Percentiles rank a stretch among this genome's conserved stretches.
phyloP scores from a whole-genome alignment of 441 rosid genomes.

The Aleurites moluccanus region DNA sequence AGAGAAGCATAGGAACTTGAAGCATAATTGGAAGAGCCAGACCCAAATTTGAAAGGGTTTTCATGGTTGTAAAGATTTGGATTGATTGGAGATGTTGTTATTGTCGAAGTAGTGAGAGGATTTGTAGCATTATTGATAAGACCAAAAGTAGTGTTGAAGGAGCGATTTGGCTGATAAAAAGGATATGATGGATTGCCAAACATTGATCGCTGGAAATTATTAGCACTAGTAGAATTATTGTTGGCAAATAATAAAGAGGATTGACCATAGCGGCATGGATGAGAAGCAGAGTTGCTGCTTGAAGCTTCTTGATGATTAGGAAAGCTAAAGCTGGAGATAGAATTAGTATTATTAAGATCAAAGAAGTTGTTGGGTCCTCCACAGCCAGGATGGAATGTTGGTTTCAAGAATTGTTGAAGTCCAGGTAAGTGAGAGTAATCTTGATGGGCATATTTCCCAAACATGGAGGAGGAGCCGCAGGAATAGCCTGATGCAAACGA shows the following conservation, averaged over 20 bases:
- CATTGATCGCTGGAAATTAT: slow-evolving; percentile 13
- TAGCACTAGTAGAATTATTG: not conserved
- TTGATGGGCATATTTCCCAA: slow-evolving; percentile 14
- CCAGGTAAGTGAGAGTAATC: slow-evolving; percentile 20
- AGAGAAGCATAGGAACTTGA: not conserved
- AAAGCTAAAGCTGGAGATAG: slow-evolving; percentile 11
- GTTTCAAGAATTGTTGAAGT: slow-evolving; percentile 6
- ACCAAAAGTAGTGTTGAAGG: not conserved
- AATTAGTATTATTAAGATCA: not conserved
- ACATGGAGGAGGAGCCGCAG: slow-evolving; percentile 21
- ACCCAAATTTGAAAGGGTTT: slow-evolving; percentile 10
- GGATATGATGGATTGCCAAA: slow-evolving; percentile 2
- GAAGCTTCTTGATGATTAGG: slow-evolving; percentile 21
- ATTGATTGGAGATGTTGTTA: slow-evolving; percentile 17
- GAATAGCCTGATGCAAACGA: slow-evolving; percentile 30
- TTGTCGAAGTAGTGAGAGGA: slow-evolving; percentile 23
- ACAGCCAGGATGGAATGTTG: slow-evolving; percentile 24
- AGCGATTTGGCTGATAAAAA: slow-evolving; percentile 14
- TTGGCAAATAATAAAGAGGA: slow-evolving; percentile 13
- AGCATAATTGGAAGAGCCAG: slow-evolving; percentile 8
- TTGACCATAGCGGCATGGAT: slow-evolving; percentile 13
- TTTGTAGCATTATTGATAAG: not conserved
- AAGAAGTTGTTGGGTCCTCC: slow-evolving; percentile 24
- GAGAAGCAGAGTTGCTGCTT: slow-evolving; percentile 13
- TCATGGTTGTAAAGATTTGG: slow-evolving; percentile 8